These are phyloP conservation scores for Pedinophyceae sp. DNA, from an alignment of 139 green algal genomes.

Conservation along the genomic window DNA sequence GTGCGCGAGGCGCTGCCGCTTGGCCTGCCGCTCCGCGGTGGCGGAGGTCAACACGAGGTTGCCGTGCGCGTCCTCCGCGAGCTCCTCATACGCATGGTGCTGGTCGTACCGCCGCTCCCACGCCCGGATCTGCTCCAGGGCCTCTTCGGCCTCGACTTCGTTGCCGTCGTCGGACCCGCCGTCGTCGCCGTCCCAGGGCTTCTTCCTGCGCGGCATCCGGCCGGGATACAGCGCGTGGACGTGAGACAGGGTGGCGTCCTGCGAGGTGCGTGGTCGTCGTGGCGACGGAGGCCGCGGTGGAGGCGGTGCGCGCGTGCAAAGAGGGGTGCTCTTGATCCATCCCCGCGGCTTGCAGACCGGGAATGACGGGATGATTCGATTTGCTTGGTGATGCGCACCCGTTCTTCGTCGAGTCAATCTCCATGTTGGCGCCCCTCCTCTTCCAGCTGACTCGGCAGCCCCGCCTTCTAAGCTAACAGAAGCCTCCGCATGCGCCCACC, in stretches of 20 bases:
- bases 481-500: background rate
- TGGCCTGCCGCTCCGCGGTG: conserved; percentile 39
- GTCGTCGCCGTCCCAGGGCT: background rate
- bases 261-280: too few species aligned
- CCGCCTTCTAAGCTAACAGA: too few species aligned
- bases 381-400: too few species aligned
- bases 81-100: background rate
- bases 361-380: too few species aligned
- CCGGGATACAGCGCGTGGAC: background rate
- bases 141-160: background rate
- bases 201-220: background rate
- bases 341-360: too few species aligned
- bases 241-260: background rate
- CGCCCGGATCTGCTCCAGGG: background rate
- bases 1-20: conserved; percentile 24
- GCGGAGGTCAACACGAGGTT: background rate
- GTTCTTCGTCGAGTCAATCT: too few species aligned
- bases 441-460: too few species aligned
- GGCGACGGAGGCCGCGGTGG: too few species aligned
- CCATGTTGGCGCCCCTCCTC: too few species aligned
- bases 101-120: background rate
- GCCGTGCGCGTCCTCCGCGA: background rate
- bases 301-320: too few species aligned
- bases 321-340: background rate
- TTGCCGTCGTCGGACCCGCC: background rate